Base-by-base conservation (phyloP, 441 rosid genomes). In the Arabidopsis hybrid region DNA sequence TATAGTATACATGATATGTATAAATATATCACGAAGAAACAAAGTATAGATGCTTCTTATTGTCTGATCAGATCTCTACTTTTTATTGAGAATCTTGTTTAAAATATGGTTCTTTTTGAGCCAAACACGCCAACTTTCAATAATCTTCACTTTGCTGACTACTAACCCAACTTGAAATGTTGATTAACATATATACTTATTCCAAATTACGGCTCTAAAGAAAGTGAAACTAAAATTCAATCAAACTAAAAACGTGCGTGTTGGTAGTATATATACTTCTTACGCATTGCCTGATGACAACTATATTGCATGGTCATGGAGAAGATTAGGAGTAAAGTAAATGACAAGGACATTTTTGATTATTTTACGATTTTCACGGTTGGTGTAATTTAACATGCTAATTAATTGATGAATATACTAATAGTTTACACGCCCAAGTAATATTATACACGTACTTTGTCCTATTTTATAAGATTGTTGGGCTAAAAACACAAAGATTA, bases 71-170 rank as follows among this genome's bases (percentile, higher is more conserved):
- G 39, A 63, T 69, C 75, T 63, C 64, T 31, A 29, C 59, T 61
- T 69, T 76, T 69, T 17, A 53, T 47, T 60, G 49, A 69, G 75
- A 75, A 75, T 69, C 60, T 46, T 76, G 53, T 29, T 16, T 60
- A 38, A 55, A 17, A 34, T 45, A 45, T 55, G 74, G 35, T 46
- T 61, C 17, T 55, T 57, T 69, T 38, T 14, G 51, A 39, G 36
- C 74, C 52, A 66, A 38, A 66, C 46, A 49, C 38, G 47, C 61
- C 52, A 56, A 38, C 21, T 65, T 73, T 16, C 0, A 46, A 46
- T 18, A 49, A 13, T 17, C 38, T 59, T 50, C 47, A 35, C 42
- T 16, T 59, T n/a, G n/a, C 14, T 43, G 64, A 67, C 57, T 67
- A n/a, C 21, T 17, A 31, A 4, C 42, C 29, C 51, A 60, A 14